Evolutionary conservation across 768 basidiomycete species (phyloP).

Genomic region (Tricholoma sp.): DNA sequence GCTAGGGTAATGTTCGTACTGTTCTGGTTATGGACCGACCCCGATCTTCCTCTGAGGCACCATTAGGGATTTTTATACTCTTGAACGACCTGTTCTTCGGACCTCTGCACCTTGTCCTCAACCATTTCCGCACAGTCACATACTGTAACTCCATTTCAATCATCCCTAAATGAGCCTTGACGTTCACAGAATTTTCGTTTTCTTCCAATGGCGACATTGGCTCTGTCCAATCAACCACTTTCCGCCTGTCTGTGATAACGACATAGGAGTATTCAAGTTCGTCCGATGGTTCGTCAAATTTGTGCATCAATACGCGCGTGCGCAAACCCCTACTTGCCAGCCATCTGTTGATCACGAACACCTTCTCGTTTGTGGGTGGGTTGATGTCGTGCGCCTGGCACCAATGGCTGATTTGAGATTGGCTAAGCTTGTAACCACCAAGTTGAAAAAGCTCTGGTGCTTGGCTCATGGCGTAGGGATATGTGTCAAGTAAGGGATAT

Average conservation of each 20-base stretch:
- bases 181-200: background rate
- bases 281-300: background rate
- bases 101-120: background rate
- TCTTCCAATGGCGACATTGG: background rate
- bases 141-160: background rate
- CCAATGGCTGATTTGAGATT: background rate
- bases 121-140: background rate
- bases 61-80: background rate
- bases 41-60: background rate
- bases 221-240: background rate
- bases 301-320: background rate
- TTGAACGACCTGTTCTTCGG: background rate
- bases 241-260: background rate
- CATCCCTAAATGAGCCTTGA: background rate
- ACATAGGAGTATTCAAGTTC: background rate
- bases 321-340: background rate
- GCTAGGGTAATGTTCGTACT: background rate
- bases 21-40: background rate
- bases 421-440: slow-evolving; percentile 2
- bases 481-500: background rate
- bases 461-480: background rate
- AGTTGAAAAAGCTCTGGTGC: background rate
- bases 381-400: background rate
- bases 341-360: background rate
- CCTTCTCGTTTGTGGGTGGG: background rate